These are phyloP conservation scores for Rubroboletus pulcherrimus DNA, from an alignment of 768 basidiomycete species.

Conservation along the genomic window DNA sequence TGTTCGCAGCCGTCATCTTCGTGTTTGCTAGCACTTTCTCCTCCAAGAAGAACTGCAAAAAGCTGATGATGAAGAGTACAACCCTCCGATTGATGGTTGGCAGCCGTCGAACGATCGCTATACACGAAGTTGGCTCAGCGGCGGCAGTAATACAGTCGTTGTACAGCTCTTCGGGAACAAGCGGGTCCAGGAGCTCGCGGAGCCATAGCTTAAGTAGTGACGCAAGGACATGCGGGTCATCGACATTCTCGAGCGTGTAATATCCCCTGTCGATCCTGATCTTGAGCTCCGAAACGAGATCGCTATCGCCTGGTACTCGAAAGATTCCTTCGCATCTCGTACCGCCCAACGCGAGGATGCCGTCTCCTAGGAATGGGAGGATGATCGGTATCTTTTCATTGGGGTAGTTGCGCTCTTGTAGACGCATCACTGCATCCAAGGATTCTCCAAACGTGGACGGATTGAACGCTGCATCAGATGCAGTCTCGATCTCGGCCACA, in stretches of 20 bases:
- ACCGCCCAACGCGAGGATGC: constrained; percentile 86
- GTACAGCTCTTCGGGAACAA: constrained; percentile 88
- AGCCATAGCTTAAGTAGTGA: constrained; percentile 93
- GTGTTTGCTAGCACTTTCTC: constrained; percentile 67
- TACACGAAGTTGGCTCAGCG: constrained; percentile 62
- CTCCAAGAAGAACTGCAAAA: constrained; percentile 84
- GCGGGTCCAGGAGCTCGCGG: constrained; percentile 87
- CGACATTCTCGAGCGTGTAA: constrained; percentile 84
- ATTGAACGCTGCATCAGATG: constrained; percentile 93
- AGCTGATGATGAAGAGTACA: constrained; percentile 84
- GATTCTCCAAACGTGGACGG: constrained; percentile 93
- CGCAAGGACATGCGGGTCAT: constrained; percentile 87
- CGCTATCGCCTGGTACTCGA: constrained; percentile 86
- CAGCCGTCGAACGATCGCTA: constrained; percentile 70
- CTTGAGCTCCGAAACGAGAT: constrained; percentile 84
- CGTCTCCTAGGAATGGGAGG: constrained; percentile 89
- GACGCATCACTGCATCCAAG: constrained; percentile 74
- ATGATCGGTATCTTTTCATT: constrained; percentile 85
- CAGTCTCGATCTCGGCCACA: constrained; percentile 85
- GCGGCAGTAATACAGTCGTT: constrained; percentile 80
- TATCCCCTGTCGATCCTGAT: constrained; percentile 88
- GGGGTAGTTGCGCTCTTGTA: constrained; percentile 86
- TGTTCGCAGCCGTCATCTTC: constrained; percentile 87
- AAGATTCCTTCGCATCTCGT: constrained; percentile 87
- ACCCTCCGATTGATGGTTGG: constrained; percentile 87